Percentiles rank a stretch among this genome's conserved stretches.
phyloP scores from a whole-genome alignment of 768 basidiomycete species.

The Lanmaoa rubissima region DNA sequence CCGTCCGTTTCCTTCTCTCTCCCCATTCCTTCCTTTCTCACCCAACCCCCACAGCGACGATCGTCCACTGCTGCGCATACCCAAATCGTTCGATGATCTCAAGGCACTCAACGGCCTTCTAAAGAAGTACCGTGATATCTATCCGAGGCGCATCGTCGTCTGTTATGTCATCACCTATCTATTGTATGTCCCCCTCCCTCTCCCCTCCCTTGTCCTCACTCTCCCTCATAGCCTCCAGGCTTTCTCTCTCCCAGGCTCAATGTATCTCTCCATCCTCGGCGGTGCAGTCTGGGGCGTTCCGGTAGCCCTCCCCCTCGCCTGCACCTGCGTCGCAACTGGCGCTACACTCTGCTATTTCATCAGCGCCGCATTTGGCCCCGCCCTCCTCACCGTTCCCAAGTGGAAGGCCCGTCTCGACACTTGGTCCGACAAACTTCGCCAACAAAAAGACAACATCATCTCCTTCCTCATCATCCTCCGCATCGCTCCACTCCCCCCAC shows the following conservation, averaged over 20 bases:
- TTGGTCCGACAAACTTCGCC: slow-evolving; percentile 76
- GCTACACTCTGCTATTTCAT: slow-evolving; percentile 92
- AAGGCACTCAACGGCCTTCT: slow-evolving; percentile 81
- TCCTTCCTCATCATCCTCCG: slow-evolving; percentile 94
- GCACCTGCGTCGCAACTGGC: slow-evolving; percentile 87
- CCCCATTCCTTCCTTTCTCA: slow-evolving; percentile 6
- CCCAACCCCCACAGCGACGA: slow-evolving; percentile 54
- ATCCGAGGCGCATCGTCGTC: slow-evolving; percentile 79
- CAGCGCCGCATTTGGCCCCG: slow-evolving; percentile 89
- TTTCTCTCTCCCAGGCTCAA: slow-evolving; percentile 93
- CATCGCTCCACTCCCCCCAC: slow-evolving; percentile 91
- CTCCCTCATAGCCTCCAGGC: slow-evolving; percentile 72
- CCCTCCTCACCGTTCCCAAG: slow-evolving; percentile 80
- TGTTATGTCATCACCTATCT: slow-evolving; percentile 90
- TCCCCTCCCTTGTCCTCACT: slow-evolving; percentile 7
- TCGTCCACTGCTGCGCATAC: slow-evolving; percentile 72
- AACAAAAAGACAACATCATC: slow-evolving; percentile 80
- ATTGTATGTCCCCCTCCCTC: slow-evolving; percentile 60
- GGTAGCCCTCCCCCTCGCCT: slow-evolving; percentile 84
- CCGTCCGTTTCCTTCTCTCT: slow-evolving; percentile 48
- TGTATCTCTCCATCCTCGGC: slow-evolving; percentile 96
- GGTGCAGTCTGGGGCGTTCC: slow-evolving; percentile 95
- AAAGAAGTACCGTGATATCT: slow-evolving; percentile 90
- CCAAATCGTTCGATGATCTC: slow-evolving; percentile 84
- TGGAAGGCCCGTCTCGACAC: slow-evolving; percentile 81